Percentiles rank a stretch among this genome's conserved stretches.
Conservation (phyloP, 2,329 filamentous ascomycete genomes). For the Calonectria montana region DNA sequence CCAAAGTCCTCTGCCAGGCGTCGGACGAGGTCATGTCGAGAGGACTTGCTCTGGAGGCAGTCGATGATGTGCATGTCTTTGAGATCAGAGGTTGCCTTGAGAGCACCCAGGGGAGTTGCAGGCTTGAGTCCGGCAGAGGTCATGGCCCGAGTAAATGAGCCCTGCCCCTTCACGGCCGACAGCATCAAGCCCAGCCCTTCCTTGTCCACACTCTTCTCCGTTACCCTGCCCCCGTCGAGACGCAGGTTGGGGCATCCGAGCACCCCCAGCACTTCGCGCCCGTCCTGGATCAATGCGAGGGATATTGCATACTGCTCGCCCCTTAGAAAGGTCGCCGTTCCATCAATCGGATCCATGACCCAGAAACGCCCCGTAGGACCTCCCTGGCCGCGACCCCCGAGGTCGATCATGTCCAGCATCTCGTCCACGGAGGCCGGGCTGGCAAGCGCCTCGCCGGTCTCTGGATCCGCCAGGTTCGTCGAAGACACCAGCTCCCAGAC, state of each 20-base stretch:
- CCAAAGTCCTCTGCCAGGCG: constrained; percentile 45
- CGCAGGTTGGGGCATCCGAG: constrained; percentile 70
- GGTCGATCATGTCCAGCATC: constrained; percentile 71
- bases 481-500: constrained; percentile 65
- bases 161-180: constrained; percentile 47
- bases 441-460: constrained; percentile 42
- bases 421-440: constrained; percentile 60
- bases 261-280: constrained; percentile 67
- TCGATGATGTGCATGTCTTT: constrained; percentile 48
- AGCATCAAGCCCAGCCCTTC: constrained; percentile 51
- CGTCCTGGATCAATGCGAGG: constrained; percentile 67
- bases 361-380: constrained; percentile 59
- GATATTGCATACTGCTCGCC: constrained; percentile 73
- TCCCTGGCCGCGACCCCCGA: constrained; percentile 58
- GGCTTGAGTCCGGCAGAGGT: constrained; percentile 30
- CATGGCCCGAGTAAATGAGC: constrained; percentile 44
- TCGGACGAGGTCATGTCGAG: constrained; percentile 47
- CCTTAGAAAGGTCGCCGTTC: constrained; percentile 70
- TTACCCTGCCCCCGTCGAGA: constrained; percentile 49
- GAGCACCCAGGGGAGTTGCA: constrained; percentile 33
- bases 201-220: constrained; percentile 47
- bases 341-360: constrained; percentile 75
- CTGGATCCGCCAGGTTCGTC: constrained; percentile 21
- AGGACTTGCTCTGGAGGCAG: constrained; percentile 45
- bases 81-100: constrained; percentile 32